A percentile compares a stretch with the other conserved stretches of the same genome.
phyloP scores from a whole-genome alignment of 2,329 filamentous ascomycete species.

The Zymoseptoria tritici region DNA sequence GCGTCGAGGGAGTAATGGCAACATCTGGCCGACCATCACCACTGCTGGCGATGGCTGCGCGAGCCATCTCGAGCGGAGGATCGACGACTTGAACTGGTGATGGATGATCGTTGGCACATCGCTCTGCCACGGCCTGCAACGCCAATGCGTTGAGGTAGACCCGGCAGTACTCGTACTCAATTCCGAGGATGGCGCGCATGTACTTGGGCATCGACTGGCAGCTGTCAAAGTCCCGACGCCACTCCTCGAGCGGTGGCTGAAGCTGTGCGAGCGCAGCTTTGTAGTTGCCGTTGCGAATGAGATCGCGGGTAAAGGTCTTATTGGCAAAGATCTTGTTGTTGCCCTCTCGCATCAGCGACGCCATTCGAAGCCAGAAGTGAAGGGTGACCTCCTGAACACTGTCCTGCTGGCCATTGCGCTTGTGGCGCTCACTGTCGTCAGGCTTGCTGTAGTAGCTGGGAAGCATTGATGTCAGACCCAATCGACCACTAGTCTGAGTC shows the following conservation, averaged over 20 bases:
- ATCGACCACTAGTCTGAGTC: constrained; percentile 83
- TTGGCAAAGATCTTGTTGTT: constrained; percentile 86
- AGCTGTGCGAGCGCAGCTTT: constrained; percentile 74
- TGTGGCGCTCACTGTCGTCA: constrained; percentile 28
- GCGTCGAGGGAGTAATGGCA: constrained; percentile 39
- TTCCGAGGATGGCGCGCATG: constrained; percentile 70
- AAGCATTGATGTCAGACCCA: constrained; percentile 91
- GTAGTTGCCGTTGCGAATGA: constrained; percentile 82
- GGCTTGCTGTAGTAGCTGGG: constrained; percentile 44
- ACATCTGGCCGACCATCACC: constrained; percentile 32
- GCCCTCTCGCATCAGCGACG: constrained; percentile 81
- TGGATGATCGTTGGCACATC: constrained; percentile 69
- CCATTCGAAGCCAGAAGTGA: constrained; percentile 91
- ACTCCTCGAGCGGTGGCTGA: constrained; percentile 67
- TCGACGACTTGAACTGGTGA: constrained; percentile 24
- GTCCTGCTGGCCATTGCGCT: constrained; percentile 23
- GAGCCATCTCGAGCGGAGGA: constrained; percentile 24
- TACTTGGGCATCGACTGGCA: constrained; percentile 46
- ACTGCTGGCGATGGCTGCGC: constrained; percentile 23
- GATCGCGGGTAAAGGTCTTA: constrained; percentile 75
- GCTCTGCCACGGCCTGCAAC: constrained; percentile 87
- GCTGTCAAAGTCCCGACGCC: constrained; percentile 76
- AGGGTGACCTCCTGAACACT: constrained; percentile 49
- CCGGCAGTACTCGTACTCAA: constrained; percentile 92
- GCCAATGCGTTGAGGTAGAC: constrained; percentile 93